Percentiles rank a stretch among this genome's conserved stretches.
phyloP scores from a whole-genome alignment of 805 yeast species.

The Cyberlindnera xylosilytica region DNA sequence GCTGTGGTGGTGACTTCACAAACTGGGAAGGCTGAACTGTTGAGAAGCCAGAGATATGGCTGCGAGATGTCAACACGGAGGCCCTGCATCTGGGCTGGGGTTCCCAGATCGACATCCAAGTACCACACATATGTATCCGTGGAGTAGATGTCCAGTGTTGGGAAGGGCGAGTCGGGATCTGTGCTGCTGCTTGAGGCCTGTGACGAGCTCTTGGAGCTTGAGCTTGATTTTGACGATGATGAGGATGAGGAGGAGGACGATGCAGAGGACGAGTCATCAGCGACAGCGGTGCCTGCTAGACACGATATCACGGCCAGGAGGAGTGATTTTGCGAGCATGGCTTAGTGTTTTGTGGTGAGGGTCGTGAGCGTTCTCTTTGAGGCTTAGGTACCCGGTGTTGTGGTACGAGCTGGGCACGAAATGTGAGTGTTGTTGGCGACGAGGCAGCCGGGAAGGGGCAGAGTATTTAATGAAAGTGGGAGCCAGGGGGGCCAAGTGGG shows the following conservation, averaged over 20 bases:
- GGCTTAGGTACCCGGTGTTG: too few relatives aligned
- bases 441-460: too few relatives aligned
- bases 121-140: conserved; percentile 24
- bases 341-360: too few relatives aligned
- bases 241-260: too few relatives aligned
- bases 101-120: conserved; percentile 32
- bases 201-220: conserved; percentile 6
- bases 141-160: conserved; percentile 10
- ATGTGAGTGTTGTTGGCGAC: too few relatives aligned
- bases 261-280: too few relatives aligned
- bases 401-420: too few relatives aligned
- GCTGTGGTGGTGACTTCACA: conserved; percentile 9
- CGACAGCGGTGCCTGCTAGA: background rate
- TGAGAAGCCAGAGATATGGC: conserved; percentile 36
- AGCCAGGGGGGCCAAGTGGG: too few relatives aligned
- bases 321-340: background rate
- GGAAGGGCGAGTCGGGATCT: conserved; percentile 6
- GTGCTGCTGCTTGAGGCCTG: conserved; percentile 1
- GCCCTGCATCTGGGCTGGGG: conserved; percentile 22
- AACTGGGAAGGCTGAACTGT: conserved; percentile 13
- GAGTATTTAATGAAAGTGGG: too few relatives aligned
- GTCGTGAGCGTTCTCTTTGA: too few relatives aligned
- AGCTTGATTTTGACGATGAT: conserved; percentile 7
- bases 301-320: background rate
- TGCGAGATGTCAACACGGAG: conserved; percentile 36